Evolutionary conservation across 805 yeast species (phyloP), one percentile per base, ranked within the genome.

Genomic region (Candida succiphila): DNA sequence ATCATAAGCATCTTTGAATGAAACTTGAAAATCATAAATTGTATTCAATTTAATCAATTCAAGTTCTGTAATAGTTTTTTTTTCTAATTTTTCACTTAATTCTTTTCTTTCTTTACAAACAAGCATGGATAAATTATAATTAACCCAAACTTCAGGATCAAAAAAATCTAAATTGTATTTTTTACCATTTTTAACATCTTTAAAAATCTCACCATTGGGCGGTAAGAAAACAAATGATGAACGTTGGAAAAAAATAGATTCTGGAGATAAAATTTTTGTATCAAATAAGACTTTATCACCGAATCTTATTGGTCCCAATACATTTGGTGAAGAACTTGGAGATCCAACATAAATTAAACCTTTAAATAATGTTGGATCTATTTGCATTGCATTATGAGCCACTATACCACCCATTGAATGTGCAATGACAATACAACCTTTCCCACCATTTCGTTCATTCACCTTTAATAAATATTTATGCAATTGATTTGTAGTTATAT

Each of bases 391-490:
- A 36, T 80, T 78, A 49, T 86, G 95, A 0, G 94, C 75, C 6
- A 88, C 69, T 23, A 88, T 51, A 0, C 96, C 96, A 34, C 96
- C 96, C 96, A 88, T 87, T 0, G 95, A 86, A 53, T 88, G 96
- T 0, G 92, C 92, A 33, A 88, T 73, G 1, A 88, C 74, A 18
- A 79, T 58, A 0, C 78, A 68, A 10, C 83, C 86, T 39, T 69
- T 69, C 14, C 73, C 74, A 0, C 69, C 70, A 26, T 48, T 45
- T 18, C 55, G 46, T 9, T 61, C 51, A 30, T 69, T 63, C 19
- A 85, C 57, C 5, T 61, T 48, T 15, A 45, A 41, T 13, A 84
- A 52, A 31, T 63, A 65, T n/a, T 64, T 54, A 23, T 56, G 58
- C n/a, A 88, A 58, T 39, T 75, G 65, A 6, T 57, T 50, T 10